These are phyloP conservation scores for Elongisporangium prolatum DNA, from an alignment of 352 stramenopile species.

Conservation along the genomic window DNA sequence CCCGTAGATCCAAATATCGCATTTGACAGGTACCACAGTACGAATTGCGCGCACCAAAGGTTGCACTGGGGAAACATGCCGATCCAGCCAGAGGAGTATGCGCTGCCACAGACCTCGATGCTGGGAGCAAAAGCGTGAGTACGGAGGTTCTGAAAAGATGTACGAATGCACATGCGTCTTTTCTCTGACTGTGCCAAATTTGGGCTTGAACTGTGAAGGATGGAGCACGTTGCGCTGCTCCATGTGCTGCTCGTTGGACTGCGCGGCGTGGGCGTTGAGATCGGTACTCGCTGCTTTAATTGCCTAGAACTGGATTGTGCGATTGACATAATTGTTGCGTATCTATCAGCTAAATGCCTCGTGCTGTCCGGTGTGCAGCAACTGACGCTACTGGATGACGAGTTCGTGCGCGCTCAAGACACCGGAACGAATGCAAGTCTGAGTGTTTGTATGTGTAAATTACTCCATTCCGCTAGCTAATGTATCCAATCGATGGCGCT, in stretches of 20 bases:
- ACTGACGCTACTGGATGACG: slow-evolving; percentile 40
- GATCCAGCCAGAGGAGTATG: slow-evolving; percentile 1
- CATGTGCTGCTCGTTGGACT: slow-evolving; percentile 41
- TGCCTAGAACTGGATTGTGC: background rate
- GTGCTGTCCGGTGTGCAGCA: slow-evolving; percentile 25
- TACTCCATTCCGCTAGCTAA: background rate
- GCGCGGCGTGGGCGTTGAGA: slow-evolving; percentile 34
- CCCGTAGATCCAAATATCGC: background rate
- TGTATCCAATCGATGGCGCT: background rate
- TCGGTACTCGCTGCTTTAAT: slow-evolving; percentile 11
- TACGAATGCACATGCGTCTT: background rate
- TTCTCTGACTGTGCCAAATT: background rate
- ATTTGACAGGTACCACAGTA: background rate
- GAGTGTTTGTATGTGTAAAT: background rate
- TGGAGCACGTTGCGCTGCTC: slow-evolving; percentile 36
- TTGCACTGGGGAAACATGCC: background rate
- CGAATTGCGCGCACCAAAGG: slow-evolving; percentile 1
- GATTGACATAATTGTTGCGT: background rate
- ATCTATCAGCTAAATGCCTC: slow-evolving; percentile 30
- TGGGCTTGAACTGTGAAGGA: slow-evolving; percentile 8
- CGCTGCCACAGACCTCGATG: slow-evolving; percentile 1
- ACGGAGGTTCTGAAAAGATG: background rate
- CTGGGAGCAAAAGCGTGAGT: background rate
- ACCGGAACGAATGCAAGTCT: slow-evolving; percentile 17
- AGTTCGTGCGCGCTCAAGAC: slow-evolving; percentile 33